Conservation (phyloP, 176 grass and related monocot genomes). For the Cenchrus americanus region DNA sequence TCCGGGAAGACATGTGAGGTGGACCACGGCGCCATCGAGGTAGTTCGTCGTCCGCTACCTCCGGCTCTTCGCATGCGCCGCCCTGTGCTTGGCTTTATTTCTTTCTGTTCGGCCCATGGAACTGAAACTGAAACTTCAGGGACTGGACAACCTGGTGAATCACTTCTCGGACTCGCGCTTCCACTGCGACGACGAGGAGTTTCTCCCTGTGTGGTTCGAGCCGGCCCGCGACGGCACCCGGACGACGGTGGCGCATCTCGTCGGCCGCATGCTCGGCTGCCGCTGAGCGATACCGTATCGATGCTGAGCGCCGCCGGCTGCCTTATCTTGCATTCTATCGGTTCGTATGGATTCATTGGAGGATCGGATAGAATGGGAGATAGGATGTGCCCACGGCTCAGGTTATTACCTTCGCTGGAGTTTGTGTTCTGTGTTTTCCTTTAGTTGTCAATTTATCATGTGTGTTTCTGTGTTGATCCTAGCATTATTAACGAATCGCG, state of each 20-base stretch:
- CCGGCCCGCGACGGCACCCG: conserved; percentile 53
- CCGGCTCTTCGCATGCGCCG: not conserved
- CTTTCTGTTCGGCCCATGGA: not conserved
- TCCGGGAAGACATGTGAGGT: conserved; percentile 60
- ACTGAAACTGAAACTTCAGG: conserved; percentile 16
- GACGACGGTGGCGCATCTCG: not conserved
- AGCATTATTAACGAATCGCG: not conserved
- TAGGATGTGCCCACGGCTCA: not conserved
- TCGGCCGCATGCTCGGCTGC: conserved; percentile 24
- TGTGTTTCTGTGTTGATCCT: not conserved
- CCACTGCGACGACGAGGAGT: not conserved
- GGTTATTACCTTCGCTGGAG: too few species aligned
- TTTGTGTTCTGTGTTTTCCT: not conserved
- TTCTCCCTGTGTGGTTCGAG: conserved; percentile 54
- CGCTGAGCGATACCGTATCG: not conserved
- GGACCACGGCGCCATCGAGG: conserved; percentile 54
- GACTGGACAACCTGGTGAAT: not conserved
- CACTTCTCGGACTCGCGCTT: conserved; percentile 53
- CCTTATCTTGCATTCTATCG: conserved; percentile 48
- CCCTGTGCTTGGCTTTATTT: not conserved
- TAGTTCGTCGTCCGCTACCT: not conserved
- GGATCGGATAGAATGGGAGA: conserved; percentile 68
- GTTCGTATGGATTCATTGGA: not conserved
- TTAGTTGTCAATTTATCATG: too few species aligned
- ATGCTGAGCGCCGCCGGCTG: not conserved